phyloP scores from a whole-genome alignment of 345 rosid genomes.

The Camelina laxa region DNA sequence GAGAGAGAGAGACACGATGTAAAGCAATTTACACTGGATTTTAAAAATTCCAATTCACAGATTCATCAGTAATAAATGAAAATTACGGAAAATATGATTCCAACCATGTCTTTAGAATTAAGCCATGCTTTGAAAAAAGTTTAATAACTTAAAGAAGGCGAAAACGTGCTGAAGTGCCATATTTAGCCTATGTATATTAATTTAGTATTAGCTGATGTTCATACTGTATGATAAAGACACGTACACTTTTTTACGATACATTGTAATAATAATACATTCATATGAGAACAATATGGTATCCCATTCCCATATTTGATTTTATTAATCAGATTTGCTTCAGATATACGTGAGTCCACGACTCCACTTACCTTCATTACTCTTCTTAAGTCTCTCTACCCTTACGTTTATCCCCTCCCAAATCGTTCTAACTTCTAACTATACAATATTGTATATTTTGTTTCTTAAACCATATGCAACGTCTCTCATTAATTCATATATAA shows the following conservation, averaged over 20 bases:
- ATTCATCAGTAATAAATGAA: neutral
- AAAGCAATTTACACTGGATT: neutral
- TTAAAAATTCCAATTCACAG: neutral
- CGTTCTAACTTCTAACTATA: neutral
- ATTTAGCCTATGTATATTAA: neutral
- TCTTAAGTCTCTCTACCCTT: neutral
- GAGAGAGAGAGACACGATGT: neutral
- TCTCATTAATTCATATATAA: neutral
- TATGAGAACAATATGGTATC: conserved; percentile 10
- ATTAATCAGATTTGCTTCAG: neutral
- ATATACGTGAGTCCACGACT: conserved; percentile 43
- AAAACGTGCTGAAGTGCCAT: conserved; percentile 43
- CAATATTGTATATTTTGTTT: neutral
- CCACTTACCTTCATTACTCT: conserved; percentile 33
- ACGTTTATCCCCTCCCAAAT: neutral
- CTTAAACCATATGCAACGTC: neutral
- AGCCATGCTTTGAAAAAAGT: conserved; percentile 4
- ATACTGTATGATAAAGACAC: conserved; percentile 28
- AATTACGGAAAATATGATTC: conserved; percentile 10
- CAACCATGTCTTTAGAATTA: neutral
- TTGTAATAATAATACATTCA: conserved; percentile 2
- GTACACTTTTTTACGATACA: conserved; percentile 10
- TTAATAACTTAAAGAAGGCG: neutral
- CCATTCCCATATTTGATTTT: neutral
- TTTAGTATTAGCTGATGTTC: conserved; percentile 24